Conservation (phyloP, 2,329 filamentous ascomycete species). For the Lachnum nothofagi region DNA sequence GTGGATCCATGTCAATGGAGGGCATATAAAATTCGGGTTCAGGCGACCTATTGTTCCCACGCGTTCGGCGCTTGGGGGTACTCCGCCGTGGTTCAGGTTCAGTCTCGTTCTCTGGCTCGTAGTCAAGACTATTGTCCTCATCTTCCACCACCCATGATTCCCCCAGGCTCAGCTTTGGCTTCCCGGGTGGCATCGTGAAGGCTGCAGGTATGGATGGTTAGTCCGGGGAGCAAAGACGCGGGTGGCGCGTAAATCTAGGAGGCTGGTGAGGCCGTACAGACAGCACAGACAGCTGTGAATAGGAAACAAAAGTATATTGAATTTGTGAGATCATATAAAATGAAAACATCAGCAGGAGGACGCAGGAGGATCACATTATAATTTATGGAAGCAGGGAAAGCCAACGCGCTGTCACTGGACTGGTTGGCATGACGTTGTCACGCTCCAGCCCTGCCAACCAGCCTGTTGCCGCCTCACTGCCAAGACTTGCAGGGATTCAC, state of each 20-base stretch:
- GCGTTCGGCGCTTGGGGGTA: constrained; percentile 19
- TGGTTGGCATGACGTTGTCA: constrained; percentile 22
- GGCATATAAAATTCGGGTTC: constrained; percentile 34
- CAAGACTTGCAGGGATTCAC: constrained; percentile 13
- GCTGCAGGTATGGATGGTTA: not conserved
- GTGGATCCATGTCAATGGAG: constrained; percentile 26
- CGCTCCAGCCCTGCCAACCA: constrained; percentile 7
- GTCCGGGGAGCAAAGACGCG: not conserved
- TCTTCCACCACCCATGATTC: constrained; percentile 33
- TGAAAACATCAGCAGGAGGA: not conserved
- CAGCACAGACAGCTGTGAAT: not conserved
- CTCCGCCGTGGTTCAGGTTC: constrained; percentile 8
- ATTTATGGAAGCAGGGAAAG: not conserved
- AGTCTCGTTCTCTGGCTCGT: constrained; percentile 20
- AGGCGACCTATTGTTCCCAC: constrained; percentile 25
- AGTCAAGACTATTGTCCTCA: constrained; percentile 20
- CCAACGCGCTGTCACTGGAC: constrained; percentile 1
- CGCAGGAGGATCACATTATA: not conserved
- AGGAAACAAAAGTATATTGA: not conserved
- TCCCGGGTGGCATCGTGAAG: constrained; percentile 20
- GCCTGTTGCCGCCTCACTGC: constrained; percentile 12
- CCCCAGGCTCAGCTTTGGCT: constrained; percentile 21
- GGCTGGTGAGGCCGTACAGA: not conserved
- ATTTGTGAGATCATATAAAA: not conserved
- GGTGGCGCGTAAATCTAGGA: not conserved